Percentiles rank a stretch among this genome's conserved stretches.
These are phyloP conservation scores for Fraxinus angustifolia DNA, from an alignment of 305 asterid genomes.

Conservation along the genomic window DNA sequence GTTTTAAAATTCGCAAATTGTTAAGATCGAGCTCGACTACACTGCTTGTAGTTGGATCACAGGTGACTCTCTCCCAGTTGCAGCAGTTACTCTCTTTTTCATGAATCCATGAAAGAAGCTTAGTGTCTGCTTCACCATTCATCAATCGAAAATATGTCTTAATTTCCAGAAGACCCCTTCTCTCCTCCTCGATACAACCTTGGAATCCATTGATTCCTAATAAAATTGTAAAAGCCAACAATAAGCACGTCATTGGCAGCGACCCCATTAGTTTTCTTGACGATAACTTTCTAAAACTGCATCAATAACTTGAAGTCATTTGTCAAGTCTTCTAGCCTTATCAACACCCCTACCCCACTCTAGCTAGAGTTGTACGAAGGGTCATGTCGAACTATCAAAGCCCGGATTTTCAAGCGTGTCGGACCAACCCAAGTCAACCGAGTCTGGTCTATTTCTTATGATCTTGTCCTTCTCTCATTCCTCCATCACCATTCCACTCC, in stretches of 20 bases:
- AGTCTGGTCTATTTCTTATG: background rate
- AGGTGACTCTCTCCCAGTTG: slow-evolving; percentile 9
- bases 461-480: background rate
- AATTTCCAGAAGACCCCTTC: background rate
- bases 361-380: background rate
- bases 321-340: background rate
- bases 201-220: background rate
- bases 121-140: background rate
- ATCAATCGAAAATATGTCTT: background rate
- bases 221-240: background rate
- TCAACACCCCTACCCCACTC: background rate
- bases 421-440: background rate
- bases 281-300: background rate
- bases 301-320: background rate
- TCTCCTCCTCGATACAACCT: background rate
- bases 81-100: slow-evolving; percentile 1
- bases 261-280: background rate
- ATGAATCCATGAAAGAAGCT: background rate
- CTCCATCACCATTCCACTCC: background rate
- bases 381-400: background rate
- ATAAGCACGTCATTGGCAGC: background rate
- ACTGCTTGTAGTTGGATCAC: background rate
- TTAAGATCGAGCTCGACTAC: background rate
- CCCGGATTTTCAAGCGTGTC: background rate
- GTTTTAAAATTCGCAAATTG: background rate